Evolutionary conservation across 2,329 filamentous ascomycete genomes (phyloP).

Genomic region (Rutstroemia sp.): DNA sequence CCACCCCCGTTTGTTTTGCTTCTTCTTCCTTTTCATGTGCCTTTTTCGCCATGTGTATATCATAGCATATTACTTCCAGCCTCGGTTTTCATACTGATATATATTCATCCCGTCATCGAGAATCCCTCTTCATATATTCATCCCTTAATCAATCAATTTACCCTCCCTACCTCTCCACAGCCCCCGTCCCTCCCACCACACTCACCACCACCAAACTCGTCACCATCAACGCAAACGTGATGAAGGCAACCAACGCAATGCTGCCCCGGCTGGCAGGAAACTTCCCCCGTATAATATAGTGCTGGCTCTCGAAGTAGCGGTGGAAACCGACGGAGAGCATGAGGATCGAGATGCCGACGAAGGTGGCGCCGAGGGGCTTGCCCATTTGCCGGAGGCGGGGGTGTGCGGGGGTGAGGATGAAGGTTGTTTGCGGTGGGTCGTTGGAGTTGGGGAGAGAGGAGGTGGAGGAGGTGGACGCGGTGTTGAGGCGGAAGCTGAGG

Average conservation of each 20-base stretch:
- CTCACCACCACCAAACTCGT: conserved; percentile 52
- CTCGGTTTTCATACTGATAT: too few species aligned
- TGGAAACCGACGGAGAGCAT: conserved; percentile 71
- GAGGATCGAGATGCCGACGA: conserved; percentile 67
- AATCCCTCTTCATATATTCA: too few species aligned
- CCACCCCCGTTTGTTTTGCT: too few species aligned
- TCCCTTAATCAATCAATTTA: neutral
- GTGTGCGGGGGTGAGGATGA: neutral
- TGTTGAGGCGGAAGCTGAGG: conserved; percentile 64
- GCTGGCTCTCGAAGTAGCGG: conserved; percentile 69
- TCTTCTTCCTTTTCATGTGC: too few species aligned
- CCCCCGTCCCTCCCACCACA: conserved; percentile 33
- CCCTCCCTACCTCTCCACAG: neutral
- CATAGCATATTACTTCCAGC: too few species aligned
- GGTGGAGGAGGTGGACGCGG: conserved; percentile 44
- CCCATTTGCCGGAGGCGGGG: conserved; percentile 51
- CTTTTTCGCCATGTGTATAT: too few species aligned
- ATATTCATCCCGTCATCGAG: too few species aligned
- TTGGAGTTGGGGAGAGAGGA: neutral
- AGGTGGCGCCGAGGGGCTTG: conserved; percentile 68
- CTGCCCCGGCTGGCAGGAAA: conserved; percentile 74
- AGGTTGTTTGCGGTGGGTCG: conserved; percentile 28
- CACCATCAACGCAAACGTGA: conserved; percentile 57
- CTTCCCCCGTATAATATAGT: conserved; percentile 73
- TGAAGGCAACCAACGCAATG: conserved; percentile 59